These are phyloP conservation scores for Magnaporthales sp. DNA, from an alignment of 2,329 filamentous ascomycete species.

Conservation along the genomic window DNA sequence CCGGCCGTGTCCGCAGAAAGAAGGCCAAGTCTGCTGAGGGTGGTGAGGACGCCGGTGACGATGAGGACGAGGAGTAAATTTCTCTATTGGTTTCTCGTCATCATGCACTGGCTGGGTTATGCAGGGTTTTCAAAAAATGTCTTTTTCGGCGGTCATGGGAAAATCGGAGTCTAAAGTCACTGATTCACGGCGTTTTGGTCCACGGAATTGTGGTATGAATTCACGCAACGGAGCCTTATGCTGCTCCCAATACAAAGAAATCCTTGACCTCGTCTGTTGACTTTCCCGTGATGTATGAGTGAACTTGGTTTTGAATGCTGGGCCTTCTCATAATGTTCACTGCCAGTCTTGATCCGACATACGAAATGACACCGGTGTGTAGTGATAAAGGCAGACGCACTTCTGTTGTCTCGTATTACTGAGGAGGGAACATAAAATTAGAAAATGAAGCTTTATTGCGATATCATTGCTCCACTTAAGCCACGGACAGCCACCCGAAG, in stretches of 20 bases:
- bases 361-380: too few species aligned
- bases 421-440: too few species aligned
- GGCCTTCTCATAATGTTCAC: neutral
- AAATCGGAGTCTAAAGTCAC: slow-evolving; percentile 5
- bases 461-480: too few species aligned
- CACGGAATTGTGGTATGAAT: slow-evolving; percentile 3
- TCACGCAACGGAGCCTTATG: slow-evolving; percentile 1
- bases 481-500: too few species aligned
- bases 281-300: neutral
- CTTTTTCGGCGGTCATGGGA: slow-evolving; percentile 6
- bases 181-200: slow-evolving; percentile 7
- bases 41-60: slow-evolving; percentile 70
- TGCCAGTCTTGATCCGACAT: neutral
- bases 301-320: neutral
- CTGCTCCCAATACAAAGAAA: slow-evolving; percentile 6
- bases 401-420: too few species aligned
- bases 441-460: too few species aligned
- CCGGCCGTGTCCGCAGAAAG: slow-evolving; percentile 98
- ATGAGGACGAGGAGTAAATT: slow-evolving; percentile 71
- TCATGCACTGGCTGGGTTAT: slow-evolving; percentile 15
- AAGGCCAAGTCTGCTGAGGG: slow-evolving; percentile 95
- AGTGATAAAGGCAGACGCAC: too few species aligned
- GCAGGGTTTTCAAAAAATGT: slow-evolving; percentile 9
- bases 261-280: slow-evolving; percentile 4
- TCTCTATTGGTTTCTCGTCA: neutral